A percentile compares a stretch with the other conserved stretches of the same genome.
Evolutionary conservation across 495 filamentous ascomycete genomes (phyloP).

Genomic region (Penicillium simplicissimum): DNA sequence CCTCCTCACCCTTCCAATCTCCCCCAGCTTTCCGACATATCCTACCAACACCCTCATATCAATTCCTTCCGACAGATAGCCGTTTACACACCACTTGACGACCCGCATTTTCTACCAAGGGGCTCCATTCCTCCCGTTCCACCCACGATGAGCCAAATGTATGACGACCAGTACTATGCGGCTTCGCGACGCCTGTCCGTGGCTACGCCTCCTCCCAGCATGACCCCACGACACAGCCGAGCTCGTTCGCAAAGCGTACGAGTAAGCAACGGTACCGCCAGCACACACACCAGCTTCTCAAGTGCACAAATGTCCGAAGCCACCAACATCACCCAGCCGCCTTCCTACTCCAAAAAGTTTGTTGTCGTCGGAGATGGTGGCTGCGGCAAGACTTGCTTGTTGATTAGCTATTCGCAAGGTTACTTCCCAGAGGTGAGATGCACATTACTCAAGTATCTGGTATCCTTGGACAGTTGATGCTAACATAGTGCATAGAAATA

Average conservation of each 20-base stretch:
- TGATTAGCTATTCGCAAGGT: conserved; percentile 97
- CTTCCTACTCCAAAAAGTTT: conserved; percentile 96
- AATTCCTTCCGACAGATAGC: conserved; percentile 13
- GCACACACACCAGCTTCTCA: conserved; percentile 69
- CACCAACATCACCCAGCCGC: conserved; percentile 83
- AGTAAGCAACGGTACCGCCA: conserved; percentile 78
- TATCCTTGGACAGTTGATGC: not conserved
- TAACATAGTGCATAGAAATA: conserved; percentile 73
- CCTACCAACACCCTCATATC: not conserved
- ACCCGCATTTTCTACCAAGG: conserved; percentile 21
- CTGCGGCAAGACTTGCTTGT: conserved; percentile 96
- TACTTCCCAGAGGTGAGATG: conserved; percentile 90
- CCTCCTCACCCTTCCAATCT: not conserved
- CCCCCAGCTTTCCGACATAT: conserved; percentile 1
- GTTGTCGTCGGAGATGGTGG: conserved; percentile 98
- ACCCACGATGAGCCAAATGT: conserved; percentile 45
- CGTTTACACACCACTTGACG: conserved; percentile 12
- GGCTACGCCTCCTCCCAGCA: conserved; percentile 47
- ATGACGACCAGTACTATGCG: conserved; percentile 53
- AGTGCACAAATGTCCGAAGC: conserved; percentile 69
- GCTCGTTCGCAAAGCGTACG: conserved; percentile 61
- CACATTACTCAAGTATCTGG: not conserved
- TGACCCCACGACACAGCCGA: conserved; percentile 50
- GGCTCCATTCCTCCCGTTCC: conserved; percentile 22
- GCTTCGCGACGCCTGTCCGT: conserved; percentile 51